phyloP scores from a whole-genome alignment of 306 rosid genomes.

The Ziziphus jujuba region DNA sequence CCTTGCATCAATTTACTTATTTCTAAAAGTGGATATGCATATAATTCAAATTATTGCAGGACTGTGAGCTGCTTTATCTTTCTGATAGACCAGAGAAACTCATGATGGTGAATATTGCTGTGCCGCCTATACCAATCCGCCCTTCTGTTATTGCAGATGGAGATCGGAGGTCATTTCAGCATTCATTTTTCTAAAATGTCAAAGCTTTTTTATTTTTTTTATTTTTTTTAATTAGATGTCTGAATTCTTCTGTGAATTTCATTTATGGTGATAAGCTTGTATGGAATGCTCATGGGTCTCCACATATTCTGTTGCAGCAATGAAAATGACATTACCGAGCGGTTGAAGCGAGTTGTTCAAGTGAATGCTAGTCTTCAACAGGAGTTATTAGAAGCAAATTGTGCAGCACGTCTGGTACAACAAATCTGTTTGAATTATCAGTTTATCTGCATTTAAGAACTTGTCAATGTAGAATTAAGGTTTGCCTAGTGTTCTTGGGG shows the following conservation, averaged over 20 bases:
- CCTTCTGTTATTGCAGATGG: constrained; percentile 88
- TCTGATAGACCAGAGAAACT: constrained; percentile 84
- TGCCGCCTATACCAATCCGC: constrained; percentile 87
- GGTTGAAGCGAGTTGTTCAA: constrained; percentile 66
- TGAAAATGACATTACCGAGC: constrained; percentile 92
- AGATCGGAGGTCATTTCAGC: constrained; percentile 59
- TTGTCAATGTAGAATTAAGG: too few relatives aligned
- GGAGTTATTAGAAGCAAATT: constrained; percentile 47
- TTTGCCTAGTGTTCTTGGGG: too few relatives aligned
- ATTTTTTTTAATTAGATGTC: constrained; percentile 2
- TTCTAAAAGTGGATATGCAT: constrained; percentile 19
- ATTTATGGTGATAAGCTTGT: constrained; percentile 6
- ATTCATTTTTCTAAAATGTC: constrained; percentile 6
- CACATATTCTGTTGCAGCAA: constrained; percentile 55
- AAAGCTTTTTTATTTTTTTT: constrained; percentile 14
- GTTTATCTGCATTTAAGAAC: too few relatives aligned
- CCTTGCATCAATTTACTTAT: constrained; percentile 28
- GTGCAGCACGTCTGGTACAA: constrained; percentile 53
- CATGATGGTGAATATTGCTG: constrained; percentile 57
- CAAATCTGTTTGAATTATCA: constrained; percentile 13
- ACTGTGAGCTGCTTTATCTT: constrained; percentile 76
- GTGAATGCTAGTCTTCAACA: constrained; percentile 55
- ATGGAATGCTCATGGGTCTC: constrained; percentile 21
- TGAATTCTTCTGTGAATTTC: constrained; percentile 6
- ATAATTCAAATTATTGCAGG: constrained; percentile 45